These are phyloP conservation scores for Galeopsis tetrahit DNA, from an alignment of 257 asterid species.

Conservation along the genomic window DNA sequence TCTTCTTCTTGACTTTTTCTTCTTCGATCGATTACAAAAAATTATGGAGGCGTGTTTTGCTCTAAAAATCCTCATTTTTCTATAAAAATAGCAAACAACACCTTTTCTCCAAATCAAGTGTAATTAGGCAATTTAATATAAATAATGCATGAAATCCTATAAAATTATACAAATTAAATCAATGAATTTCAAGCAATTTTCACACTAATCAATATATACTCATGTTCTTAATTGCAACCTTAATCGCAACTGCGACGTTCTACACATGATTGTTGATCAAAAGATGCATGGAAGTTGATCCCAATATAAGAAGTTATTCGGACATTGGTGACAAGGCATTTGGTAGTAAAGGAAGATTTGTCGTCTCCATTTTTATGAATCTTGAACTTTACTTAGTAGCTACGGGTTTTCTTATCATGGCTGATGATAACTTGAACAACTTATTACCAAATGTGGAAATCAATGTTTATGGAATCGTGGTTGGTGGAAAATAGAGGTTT, in stretches of 20 bases:
- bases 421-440: conserved; percentile 57
- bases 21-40: too few relatives aligned
- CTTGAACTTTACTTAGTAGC: conserved; percentile 71
- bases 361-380: conserved; percentile 54
- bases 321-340: conserved; percentile 64
- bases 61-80: too few relatives aligned
- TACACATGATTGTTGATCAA: conserved; percentile 61
- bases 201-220: too few relatives aligned
- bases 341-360: conserved; percentile 49
- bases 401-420: conserved; percentile 65
- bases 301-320: conserved; percentile 55
- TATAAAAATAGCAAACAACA: too few relatives aligned
- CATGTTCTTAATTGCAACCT: too few relatives aligned
- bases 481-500: conserved; percentile 48
- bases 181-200: too few relatives aligned
- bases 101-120: too few relatives aligned
- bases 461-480: conserved; percentile 26
- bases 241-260: conserved; percentile 53
- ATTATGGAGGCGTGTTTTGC: too few relatives aligned
- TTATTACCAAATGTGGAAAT: conserved; percentile 42
- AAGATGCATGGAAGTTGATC: conserved; percentile 61
- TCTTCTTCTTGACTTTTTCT: too few relatives aligned
- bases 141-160: too few relatives aligned
- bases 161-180: too few relatives aligned
- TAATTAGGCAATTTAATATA: too few relatives aligned